Conservation (phyloP, 805 yeast species). For the Saccharomycopsis synnaedendra region DNA sequence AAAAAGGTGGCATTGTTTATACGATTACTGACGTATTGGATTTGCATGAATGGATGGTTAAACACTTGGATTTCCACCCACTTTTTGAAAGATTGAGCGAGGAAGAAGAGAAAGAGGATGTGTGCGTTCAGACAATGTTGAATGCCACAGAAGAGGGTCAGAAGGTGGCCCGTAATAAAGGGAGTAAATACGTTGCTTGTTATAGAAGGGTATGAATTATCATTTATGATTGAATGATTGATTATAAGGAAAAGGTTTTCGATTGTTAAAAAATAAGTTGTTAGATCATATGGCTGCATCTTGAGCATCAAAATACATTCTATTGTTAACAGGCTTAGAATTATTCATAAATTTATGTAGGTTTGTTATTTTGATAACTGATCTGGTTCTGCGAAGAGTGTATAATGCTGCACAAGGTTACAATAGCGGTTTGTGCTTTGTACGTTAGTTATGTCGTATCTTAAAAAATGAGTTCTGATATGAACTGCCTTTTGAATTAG, state of each 20-base stretch:
- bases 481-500: too few relatives aligned
- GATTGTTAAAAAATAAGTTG: too few relatives aligned
- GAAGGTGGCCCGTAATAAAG: conserved; percentile 85
- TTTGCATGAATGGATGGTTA: conserved; percentile 92
- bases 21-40: conserved; percentile 95
- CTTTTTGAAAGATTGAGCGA: conserved; percentile 68
- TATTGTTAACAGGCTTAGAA: too few relatives aligned
- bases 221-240: neutral
- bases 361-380: too few relatives aligned
- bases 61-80: conserved; percentile 85
- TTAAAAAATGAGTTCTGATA: too few relatives aligned
- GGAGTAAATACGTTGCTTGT: conserved; percentile 82
- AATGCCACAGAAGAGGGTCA: conserved; percentile 97
- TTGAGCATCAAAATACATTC: too few relatives aligned
- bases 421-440: too few relatives aligned
- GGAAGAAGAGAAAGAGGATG: conserved; percentile 73
- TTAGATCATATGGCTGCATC: too few relatives aligned
- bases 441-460: too few relatives aligned
- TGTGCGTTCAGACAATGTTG: conserved; percentile 79
- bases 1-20: conserved; percentile 79
- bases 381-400: too few relatives aligned
- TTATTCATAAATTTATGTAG: too few relatives aligned
- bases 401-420: too few relatives aligned
- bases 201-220: conserved; percentile 39
- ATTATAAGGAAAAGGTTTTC: neutral